These are phyloP conservation scores for Rosa multiflora DNA, from an alignment of 306 rosid genomes.

Conservation along the genomic window DNA sequence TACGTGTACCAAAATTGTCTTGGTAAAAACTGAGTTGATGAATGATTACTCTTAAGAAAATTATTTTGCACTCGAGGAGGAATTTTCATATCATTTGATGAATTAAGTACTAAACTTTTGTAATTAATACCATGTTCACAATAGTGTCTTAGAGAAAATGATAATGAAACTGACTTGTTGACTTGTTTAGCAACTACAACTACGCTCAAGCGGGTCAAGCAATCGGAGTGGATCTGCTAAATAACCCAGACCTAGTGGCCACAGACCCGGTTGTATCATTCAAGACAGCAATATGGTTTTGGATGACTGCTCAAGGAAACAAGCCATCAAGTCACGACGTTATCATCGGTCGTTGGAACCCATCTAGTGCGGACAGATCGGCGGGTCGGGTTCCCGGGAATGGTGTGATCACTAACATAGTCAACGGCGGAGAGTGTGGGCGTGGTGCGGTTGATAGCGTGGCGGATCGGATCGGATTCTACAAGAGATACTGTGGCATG, in stretches of 20 bases:
- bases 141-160: background rate
- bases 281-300: slow-evolving; percentile 72
- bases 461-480: too few relatives aligned
- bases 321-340: slow-evolving; percentile 68
- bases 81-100: too few relatives aligned
- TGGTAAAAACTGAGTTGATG: too few relatives aligned
- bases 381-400: slow-evolving; percentile 47
- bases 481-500: too few relatives aligned
- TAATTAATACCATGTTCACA: background rate
- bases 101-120: background rate
- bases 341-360: slow-evolving; percentile 45
- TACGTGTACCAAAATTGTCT: too few relatives aligned
- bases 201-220: slow-evolving; percentile 58
- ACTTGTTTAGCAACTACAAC: slow-evolving; percentile 48
- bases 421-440: too few relatives aligned
- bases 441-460: too few relatives aligned
- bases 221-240: slow-evolving; percentile 43
- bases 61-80: too few relatives aligned
- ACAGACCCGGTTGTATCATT: slow-evolving; percentile 47
- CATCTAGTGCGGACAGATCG: slow-evolving; percentile 32
- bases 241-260: slow-evolving; percentile 60
- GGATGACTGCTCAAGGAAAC: slow-evolving; percentile 57
- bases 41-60: too few relatives aligned
- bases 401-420: slow-evolving; percentile 18
- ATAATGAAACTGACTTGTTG: background rate